Evolutionary conservation across 2,329 filamentous ascomycete species (phyloP).

Genomic region (Plectosphaerella plurivora): DNA sequence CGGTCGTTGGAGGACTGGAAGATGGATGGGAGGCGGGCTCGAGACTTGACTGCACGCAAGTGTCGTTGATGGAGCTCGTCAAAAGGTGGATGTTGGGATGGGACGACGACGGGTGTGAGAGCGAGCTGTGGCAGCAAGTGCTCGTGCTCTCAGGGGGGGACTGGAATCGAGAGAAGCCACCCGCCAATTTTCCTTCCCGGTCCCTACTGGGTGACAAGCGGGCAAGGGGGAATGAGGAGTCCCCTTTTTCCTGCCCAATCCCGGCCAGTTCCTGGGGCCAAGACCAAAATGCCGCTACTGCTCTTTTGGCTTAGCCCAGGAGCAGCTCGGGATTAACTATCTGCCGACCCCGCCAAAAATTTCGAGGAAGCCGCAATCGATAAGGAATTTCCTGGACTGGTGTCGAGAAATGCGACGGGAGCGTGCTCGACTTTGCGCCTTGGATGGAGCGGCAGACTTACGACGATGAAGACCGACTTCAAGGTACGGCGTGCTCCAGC

Average conservation of each 20-base stretch:
- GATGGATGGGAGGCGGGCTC: constrained; percentile 5
- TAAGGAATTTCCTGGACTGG: constrained; percentile 18
- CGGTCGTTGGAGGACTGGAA: constrained; percentile 6
- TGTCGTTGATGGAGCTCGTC: constrained; percentile 10
- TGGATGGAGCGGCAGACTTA: constrained; percentile 26
- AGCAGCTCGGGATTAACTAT: constrained; percentile 26
- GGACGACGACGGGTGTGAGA: constrained; percentile 11
- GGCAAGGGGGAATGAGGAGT: constrained; percentile 11
- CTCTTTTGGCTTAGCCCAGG: constrained; percentile 8
- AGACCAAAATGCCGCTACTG: constrained; percentile 11
- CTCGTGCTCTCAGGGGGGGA: constrained; percentile 15
- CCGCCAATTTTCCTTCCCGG: constrained; percentile 14
- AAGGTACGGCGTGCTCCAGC: constrained; percentile 55
- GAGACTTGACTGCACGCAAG: constrained; percentile 10
- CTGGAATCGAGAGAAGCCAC: constrained; percentile 16
- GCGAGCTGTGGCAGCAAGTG: constrained; percentile 10
- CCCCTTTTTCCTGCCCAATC: constrained; percentile 13
- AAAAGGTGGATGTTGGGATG: constrained; percentile 9
- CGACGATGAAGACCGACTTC: constrained; percentile 97
- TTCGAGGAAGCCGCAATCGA: constrained; percentile 23
- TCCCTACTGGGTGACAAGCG: constrained; percentile 7
- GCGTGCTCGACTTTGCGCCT: not conserved
- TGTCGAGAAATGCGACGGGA: constrained; percentile 2
- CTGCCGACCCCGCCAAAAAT: constrained; percentile 25
- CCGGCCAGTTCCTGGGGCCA: not conserved